Evolutionary conservation across 2,329 filamentous ascomycete genomes (phyloP).

Genomic region (Dryadomyces quercus-mongolicae): DNA sequence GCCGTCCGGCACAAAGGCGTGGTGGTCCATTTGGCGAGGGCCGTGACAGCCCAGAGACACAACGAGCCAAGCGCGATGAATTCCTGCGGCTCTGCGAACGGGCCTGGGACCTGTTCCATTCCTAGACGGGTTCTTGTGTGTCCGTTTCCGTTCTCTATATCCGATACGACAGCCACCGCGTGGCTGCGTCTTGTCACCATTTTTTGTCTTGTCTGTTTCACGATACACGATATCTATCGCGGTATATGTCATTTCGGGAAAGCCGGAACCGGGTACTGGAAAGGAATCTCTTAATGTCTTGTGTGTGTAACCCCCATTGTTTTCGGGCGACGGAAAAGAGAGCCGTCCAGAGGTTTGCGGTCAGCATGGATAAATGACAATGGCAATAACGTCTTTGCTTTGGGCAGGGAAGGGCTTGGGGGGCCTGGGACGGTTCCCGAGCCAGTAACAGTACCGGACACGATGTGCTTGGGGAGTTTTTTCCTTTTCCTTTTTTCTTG

Average conservation of each 20-base stretch:
- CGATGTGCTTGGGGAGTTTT: neutral
- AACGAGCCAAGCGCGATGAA: slow-evolving; percentile 80
- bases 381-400: neutral
- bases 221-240: slow-evolving; percentile 1
- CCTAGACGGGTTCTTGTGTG: slow-evolving; percentile 33
- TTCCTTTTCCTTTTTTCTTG: neutral
- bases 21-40: slow-evolving; percentile 69
- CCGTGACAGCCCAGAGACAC: slow-evolving; percentile 71
- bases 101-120: slow-evolving; percentile 97
- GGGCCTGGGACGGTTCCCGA: neutral
- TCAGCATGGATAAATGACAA: slow-evolving; percentile 1
- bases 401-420: neutral
- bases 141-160: neutral
- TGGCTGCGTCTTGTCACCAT: no score
- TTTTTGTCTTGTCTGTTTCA: neutral
- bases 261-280: slow-evolving; percentile 3
- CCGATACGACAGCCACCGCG: no score
- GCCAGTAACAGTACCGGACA: neutral
- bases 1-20: slow-evolving; percentile 43
- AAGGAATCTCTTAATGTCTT: slow-evolving; percentile 7
- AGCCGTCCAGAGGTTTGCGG: neutral
- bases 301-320: neutral
- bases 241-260: neutral
- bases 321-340: neutral
- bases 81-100: slow-evolving; percentile 77